Evolutionary conservation across 768 basidiomycete genomes (phyloP), one percentile per base, ranked within the genome.

Genomic region (Lactarius indigo): DNA sequence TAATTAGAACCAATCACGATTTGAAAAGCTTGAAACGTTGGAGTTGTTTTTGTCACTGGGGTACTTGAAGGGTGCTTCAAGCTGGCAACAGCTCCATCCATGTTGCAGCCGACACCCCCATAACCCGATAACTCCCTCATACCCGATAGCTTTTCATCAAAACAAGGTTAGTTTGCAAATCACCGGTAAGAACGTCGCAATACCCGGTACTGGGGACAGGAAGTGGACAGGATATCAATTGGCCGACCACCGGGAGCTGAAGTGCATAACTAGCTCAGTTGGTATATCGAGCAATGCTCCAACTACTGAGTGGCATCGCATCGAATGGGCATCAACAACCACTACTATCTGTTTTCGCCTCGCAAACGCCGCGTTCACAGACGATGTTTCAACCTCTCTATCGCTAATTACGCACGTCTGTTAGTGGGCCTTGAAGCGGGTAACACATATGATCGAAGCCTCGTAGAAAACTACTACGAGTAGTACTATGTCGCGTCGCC

Each of bases 311-410:
- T 13, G 31, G 31, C 31, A 31, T 31, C 31, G 31, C 3, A 31
- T 31, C 31, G 31, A 31, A 31, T 31, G 31, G 31, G 31, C 31
- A 31, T 31, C 31, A 31, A 31, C 31, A 6, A 31, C 31, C 6
- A n/a, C n/a, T 31, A 6, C 31, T 6, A 6, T 6, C 31, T 31
- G 31, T 31, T 31, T 31, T 31, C 31, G 31, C 31, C 6, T 31
- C 31, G 31, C 31, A 6, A 31, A 6, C 6, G 3, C 31, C 3
- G 31, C 57, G n/a, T 30, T 59, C 63, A 18, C 57, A 41, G 18
- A 58, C 30, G 55, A 42, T 18, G 35, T 52, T n/a, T 33, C 64
- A 33, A 50, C 58, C n/a, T 5, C 57, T 23, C 64, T 57, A 30
- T 57, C 55, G 28, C 33, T 57, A 23, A 57, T 33, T n/a, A n/a